Evolutionary conservation across 805 yeast genomes (phyloP), one percentile per base, ranked within the genome.

Genomic region (Wickerhamiella spandovensis): DNA sequence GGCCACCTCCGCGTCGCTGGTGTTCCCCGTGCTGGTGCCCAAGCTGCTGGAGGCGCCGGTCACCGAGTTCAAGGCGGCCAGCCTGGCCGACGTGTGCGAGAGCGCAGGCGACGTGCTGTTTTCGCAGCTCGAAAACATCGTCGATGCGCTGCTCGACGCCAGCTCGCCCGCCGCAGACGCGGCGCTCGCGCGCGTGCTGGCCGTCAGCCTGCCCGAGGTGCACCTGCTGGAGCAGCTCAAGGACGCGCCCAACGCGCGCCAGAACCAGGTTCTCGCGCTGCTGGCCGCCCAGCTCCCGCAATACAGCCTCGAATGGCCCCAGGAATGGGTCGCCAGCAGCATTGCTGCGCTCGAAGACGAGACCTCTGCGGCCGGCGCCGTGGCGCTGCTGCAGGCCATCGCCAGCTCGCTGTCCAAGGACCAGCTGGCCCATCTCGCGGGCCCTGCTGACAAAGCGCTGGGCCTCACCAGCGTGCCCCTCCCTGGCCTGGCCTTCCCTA

Each of bases 21-120:
- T 94, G 51, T 88, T 94, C 88, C 97, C 97, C 46, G 83, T 86
- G 46, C 75, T 92, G 63, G 74, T 90, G 52, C 97, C 97, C 43
- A 77, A 95, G 0, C 73, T 92, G 61, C 72, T 90, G 61, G 65
- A 79, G 5, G 81, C 87, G 6, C 97, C 97, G 15, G 79, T 89
- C 50, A 86, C 85, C 57, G 72, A 78, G 0, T 81, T 81, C 69
- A 86, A 88, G 68, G 95, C 95, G n/a, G 80, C 84, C 48, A 47
- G 51, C 13, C 22, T 52, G 22, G 51, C 51, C 12, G 61, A 58
- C n/a, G 35, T 57, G 9, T 46, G 50, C 18, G 51, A 47, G 30
- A 96, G 86, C 46, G 95, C 96, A 22, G 97, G 96, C 23, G 66
- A 78, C 37, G 85, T 95, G 0, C 69, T 88, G 56, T 80, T 81